Base-by-base conservation (phyloP, 768 basidiomycete species). In the Lactifluus pinguis region DNA sequence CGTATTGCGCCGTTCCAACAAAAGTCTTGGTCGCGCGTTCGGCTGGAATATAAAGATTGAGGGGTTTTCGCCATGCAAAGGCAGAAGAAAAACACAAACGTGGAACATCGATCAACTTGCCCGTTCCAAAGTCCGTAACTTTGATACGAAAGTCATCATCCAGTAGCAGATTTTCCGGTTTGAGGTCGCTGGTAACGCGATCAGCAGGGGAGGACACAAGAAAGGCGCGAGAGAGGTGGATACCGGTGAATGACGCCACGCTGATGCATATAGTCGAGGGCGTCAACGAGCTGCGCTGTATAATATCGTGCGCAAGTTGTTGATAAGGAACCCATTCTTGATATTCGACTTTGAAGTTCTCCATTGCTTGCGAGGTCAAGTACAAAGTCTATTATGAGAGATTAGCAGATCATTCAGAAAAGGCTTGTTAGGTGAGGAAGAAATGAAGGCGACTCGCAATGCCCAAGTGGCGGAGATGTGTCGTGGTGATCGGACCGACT, bases 121-220 rank as follows among this genome's bases (percentile, higher is more conserved):
- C 92, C 4, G 92, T 95, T 6, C 97, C 97, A 72, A 98, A 98
- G 72, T 99, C 97, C 15, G 93, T 91, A n/a, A 99, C 82, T 72
- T 93, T 95, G 69, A 97, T 83, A 56, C 92, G 84, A 74, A 86
- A 89, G 15, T 85, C 80, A 39, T 81, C 81, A 66, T 95, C 93
- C n/a, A 99, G 78, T 9, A 99, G 78, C 34, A 98, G 78, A 70
- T 98, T 98, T 72, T 89, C 89, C 10, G 89, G 89, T 70, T 91
- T 90, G 36, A 91, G 77, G 69, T 91, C 88, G 58, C 85, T 85
- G 71, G 53, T 21, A 48, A 36, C 30, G 50, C 55, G 61, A 57
- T 57, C 45, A 60, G 53, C 38, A 38, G 29, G 55, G 17, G 50
- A 30, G 32, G 30, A 44, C 45, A 44, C n/a, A 52, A 61, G 48